phyloP scores from a whole-genome alignment of 345 rosid species.

The Kandelia obovata region DNA sequence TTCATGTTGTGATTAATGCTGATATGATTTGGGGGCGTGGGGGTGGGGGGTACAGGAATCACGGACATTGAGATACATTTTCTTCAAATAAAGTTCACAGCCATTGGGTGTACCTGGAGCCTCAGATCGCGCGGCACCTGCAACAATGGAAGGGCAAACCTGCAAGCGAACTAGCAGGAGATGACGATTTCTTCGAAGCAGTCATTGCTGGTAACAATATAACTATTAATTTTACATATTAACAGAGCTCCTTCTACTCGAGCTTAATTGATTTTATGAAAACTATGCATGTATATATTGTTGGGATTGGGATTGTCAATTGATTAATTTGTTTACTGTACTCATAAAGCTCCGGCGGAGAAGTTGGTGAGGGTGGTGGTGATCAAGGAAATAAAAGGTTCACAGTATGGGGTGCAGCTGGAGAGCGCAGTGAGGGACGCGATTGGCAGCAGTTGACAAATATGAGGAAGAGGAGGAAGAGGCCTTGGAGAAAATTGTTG shows the following conservation, averaged over 20 bases:
- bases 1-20: not conserved
- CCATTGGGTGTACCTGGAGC: conserved; percentile 80
- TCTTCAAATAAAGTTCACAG: conserved; percentile 90
- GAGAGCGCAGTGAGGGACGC: conserved; percentile 80
- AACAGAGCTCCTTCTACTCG: no score
- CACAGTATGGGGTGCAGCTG: conserved; percentile 87
- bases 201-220: conserved; percentile 50
- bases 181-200: conserved; percentile 81
- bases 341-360: conserved; percentile 56
- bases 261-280: not conserved
- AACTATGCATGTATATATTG: no score
- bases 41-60: conserved; percentile 47
- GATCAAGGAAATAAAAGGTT: conserved; percentile 90
- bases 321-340: not conserved
- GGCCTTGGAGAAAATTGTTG: conserved; percentile 69
- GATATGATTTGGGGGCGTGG: not conserved
- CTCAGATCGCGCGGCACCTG: conserved; percentile 50
- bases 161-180: conserved; percentile 49
- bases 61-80: conserved; percentile 93
- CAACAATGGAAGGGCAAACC: conserved; percentile 75
- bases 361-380: conserved; percentile 72
- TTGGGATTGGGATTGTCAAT: no score
- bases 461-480: conserved; percentile 92
- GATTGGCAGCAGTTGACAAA: conserved; percentile 74
- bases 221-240: not conserved